Base-by-base conservation (phyloP, 2,329 filamentous ascomycete species). In the Diplocarpon rosae region DNA sequence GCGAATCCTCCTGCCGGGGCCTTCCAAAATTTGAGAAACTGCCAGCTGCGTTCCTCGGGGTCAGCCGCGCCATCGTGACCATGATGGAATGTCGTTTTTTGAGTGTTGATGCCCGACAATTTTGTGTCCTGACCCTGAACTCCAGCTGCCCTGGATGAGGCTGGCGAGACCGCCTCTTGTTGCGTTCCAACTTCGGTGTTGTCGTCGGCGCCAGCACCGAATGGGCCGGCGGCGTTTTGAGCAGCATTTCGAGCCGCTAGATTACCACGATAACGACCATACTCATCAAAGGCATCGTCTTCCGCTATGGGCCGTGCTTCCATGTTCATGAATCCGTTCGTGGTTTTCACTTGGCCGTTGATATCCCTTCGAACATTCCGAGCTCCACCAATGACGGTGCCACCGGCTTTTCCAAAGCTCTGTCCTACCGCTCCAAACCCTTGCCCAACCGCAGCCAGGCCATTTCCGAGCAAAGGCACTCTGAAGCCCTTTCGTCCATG, bases 1-100 rank as follows among this genome's bases (percentile, higher is more conserved):
- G 72, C 65, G 53, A 78, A 82, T 2, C 72, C 73, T 17, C 78
- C 78, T 1, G 70, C 63, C 0, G 78, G 78, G 0, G 75, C 72
- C 53, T 78, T 76, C 78, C 78, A 82, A 47, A 82, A 81, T 48
- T 81, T 64, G 65, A 73, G 81, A 67, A 76, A 81, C n/a, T 45
- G 51, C 29, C 46, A 45, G 8, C 44, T 42, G 5, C 37, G 36
- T 12, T 37, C 15, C 11, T 39, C 34, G 10, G 33, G 20, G 41
- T 55, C 48, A 29, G 47, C 46, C 24, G 47, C 46, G 32, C 52
- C 50, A 43, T 57, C 54, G 2, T 43, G 42, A 6, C 52, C 53
- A 42, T 54, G 49, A n/a, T 51, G 41, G 16, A 34, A 43, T 24
- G 46, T 47, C 12, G 39, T 44, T 20, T 43, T 37, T 8, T 54